Evolutionary conservation across 345 rosid species (phyloP).

Genomic region (Gossypium anomalum): DNA sequence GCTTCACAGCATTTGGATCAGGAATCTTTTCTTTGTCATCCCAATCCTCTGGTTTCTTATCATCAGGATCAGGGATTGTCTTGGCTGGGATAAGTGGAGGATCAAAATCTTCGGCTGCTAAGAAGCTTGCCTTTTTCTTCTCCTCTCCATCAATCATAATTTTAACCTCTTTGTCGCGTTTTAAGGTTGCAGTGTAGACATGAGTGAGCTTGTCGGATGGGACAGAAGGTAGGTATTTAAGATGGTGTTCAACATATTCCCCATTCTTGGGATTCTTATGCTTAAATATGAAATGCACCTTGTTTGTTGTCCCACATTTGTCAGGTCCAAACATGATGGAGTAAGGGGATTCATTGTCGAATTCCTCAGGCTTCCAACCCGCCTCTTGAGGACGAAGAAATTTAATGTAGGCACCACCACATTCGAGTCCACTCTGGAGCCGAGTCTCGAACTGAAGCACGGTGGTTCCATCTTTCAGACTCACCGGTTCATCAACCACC

Average conservation of each 20-base stretch:
- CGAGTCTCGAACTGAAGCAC: slow-evolving; percentile 78
- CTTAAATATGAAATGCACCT: slow-evolving; percentile 79
- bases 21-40: slow-evolving; percentile 77
- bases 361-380: slow-evolving; percentile 60
- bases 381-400: slow-evolving; percentile 72
- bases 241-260: slow-evolving; percentile 70
- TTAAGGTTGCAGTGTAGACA: slow-evolving; percentile 73
- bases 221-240: slow-evolving; percentile 69
- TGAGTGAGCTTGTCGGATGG: slow-evolving; percentile 79
- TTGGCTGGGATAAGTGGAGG: slow-evolving; percentile 73
- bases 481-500: slow-evolving; percentile 52
- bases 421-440: slow-evolving; percentile 74
- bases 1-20: slow-evolving; percentile 63
- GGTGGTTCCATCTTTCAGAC: slow-evolving; percentile 59
- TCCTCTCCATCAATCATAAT: slow-evolving; percentile 79
- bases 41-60: slow-evolving; percentile 84
- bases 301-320: slow-evolving; percentile 84
- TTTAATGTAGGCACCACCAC: slow-evolving; percentile 85
- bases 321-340: slow-evolving; percentile 91
- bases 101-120: slow-evolving; percentile 68
- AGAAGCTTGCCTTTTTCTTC: slow-evolving; percentile 63
- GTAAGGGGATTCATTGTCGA: slow-evolving; percentile 70
- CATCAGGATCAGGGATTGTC: slow-evolving; percentile 88
- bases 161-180: slow-evolving; percentile 54
- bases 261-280: slow-evolving; percentile 92